Conservation (phyloP, 768 basidiomycete genomes). For the Cantharellus cinnabarinus region DNA sequence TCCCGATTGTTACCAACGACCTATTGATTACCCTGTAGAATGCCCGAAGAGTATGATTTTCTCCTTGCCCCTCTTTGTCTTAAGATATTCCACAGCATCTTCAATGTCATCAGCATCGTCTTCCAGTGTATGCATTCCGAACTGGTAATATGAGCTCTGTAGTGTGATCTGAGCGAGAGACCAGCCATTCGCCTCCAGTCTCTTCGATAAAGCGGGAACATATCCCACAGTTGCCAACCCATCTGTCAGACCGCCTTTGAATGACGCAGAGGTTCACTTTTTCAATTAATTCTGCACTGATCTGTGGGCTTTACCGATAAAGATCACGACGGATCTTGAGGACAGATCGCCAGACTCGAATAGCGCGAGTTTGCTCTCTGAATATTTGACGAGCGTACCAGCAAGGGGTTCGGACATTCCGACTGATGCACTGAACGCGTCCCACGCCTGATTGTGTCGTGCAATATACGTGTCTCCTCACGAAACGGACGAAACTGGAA, state of each 20-base stretch:
- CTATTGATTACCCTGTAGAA: slow-evolving; percentile 2
- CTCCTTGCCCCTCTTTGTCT: background rate
- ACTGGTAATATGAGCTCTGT: slow-evolving; percentile 2
- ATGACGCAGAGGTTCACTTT: background rate
- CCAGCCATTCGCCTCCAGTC: background rate
- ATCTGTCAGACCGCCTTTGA: slow-evolving; percentile 1
- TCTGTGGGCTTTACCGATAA: background rate
- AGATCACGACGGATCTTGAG: background rate
- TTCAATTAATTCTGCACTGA: background rate
- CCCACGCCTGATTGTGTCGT: no score
- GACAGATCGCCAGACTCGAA: slow-evolving; percentile 1
- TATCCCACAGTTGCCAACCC: slow-evolving; percentile 1
- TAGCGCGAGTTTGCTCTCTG: background rate
- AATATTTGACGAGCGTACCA: no score
- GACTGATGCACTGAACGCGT: no score
- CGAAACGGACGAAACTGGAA: no score
- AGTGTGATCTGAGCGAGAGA: background rate
- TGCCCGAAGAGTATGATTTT: slow-evolving; percentile 1
- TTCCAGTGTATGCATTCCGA: background rate
- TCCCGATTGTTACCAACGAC: background rate
- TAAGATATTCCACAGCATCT: background rate
- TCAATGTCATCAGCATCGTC: slow-evolving; percentile 2
- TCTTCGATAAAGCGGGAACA: background rate
- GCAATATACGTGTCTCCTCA: no score
- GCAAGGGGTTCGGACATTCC: no score